These are phyloP conservation scores for Apiospora koreana DNA, from an alignment of 2,329 filamentous ascomycete species.

Conservation along the genomic window DNA sequence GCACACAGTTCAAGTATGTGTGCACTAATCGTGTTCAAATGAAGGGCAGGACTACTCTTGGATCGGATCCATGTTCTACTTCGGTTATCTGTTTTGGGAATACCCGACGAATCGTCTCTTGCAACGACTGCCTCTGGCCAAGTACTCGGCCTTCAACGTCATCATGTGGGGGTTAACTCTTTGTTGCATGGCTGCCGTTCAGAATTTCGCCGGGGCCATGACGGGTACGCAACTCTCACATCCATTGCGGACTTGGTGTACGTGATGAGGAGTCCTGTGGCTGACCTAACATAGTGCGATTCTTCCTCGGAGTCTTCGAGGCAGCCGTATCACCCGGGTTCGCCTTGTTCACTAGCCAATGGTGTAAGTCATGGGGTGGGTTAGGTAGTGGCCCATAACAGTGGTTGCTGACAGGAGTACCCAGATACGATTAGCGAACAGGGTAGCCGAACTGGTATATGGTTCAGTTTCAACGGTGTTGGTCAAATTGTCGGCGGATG, in stretches of 20 bases:
- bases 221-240: background rate
- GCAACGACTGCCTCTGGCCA: conserved; percentile 64
- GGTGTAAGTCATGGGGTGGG: conserved; percentile 17
- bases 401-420: background rate
- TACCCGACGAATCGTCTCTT: conserved; percentile 67
- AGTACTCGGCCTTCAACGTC: conserved; percentile 66
- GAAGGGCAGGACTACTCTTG: conserved; percentile 46
- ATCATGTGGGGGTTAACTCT: conserved; percentile 58
- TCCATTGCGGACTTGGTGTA: background rate
- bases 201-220: conserved; percentile 39
- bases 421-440: conserved; percentile 28
- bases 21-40: background rate
- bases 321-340: conserved; percentile 34
- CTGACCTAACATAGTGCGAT: conserved; percentile 27
- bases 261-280: background rate
- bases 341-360: conserved; percentile 34
- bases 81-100: conserved; percentile 57
- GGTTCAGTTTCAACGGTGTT: conserved; percentile 36
- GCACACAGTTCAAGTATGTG: background rate
- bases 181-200: conserved; percentile 34
- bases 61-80: conserved; percentile 53
- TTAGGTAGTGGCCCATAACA: background rate
- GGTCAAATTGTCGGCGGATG: conserved; percentile 42
- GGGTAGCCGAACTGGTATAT: conserved; percentile 29
- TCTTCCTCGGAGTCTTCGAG: conserved; percentile 44